These are phyloP conservation scores for Aureobasidium pullulans DNA, from an alignment of 2,329 filamentous ascomycete genomes.

Conservation along the genomic window DNA sequence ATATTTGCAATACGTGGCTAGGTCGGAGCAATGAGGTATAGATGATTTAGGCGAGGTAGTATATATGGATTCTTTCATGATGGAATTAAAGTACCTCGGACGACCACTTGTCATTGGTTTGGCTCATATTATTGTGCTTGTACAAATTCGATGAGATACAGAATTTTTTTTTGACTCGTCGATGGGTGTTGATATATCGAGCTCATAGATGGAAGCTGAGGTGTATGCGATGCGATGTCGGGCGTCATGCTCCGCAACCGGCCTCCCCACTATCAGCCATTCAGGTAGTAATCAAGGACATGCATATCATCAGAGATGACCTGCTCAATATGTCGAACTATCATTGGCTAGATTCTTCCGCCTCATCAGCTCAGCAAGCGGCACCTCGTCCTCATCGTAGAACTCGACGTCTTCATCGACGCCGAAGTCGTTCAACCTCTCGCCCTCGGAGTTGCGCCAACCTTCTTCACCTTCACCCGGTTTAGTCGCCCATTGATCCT, in stretches of 20 bases:
- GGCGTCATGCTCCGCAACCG: neutral
- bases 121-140: neutral
- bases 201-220: neutral
- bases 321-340: neutral
- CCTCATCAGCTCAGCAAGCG: conserved; percentile 59
- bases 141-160: no score
- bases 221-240: conserved; percentile 1
- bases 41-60: no score
- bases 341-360: conserved; percentile 36
- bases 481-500: conserved; percentile 18
- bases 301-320: neutral
- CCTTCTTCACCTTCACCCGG: conserved; percentile 43
- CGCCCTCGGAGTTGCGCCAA: conserved; percentile 71
- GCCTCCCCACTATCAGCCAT: neutral
- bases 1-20: neutral
- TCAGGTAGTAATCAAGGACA: neutral
- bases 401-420: conserved; percentile 71
- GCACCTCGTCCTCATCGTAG: conserved; percentile 61
- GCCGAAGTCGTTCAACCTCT: conserved; percentile 66
- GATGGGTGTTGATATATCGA: neutral
- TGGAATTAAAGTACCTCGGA: neutral
- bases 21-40: neutral
- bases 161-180: no score
- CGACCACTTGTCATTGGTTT: conserved; percentile 10
- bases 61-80: neutral